Evolutionary conservation across 306 rosid genomes (phyloP).

Genomic region (Prunus fruticosa): DNA sequence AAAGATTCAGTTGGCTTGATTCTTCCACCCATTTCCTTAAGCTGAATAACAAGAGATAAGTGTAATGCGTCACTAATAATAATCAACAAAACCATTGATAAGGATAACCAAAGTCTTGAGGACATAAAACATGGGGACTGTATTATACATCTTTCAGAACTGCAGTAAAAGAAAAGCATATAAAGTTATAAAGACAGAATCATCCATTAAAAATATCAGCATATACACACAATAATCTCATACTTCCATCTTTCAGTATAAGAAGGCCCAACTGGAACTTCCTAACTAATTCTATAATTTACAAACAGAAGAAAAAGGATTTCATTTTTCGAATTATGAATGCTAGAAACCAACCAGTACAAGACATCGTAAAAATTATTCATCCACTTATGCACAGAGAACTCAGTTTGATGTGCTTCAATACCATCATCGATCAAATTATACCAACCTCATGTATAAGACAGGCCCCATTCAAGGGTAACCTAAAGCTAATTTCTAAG

Average conservation of each 20-base stretch:
- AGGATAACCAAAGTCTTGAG: neutral
- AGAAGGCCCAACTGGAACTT: neutral
- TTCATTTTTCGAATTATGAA: neutral
- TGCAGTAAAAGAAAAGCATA: neutral
- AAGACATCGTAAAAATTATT: neutral
- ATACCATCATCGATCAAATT: neutral
- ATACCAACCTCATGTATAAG: neutral
- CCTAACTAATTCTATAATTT: neutral
- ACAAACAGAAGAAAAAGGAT: neutral
- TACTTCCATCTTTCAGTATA: neutral
- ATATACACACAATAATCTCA: neutral
- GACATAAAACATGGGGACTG: neutral
- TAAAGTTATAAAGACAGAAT: neutral
- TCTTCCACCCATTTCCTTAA: constrained; percentile 94
- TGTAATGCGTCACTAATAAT: neutral
- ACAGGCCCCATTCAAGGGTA: neutral
- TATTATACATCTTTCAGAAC: neutral
- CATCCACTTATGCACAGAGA: neutral
- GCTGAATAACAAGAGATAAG: constrained; percentile 37
- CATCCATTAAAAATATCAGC: neutral
- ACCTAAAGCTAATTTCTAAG: neutral
- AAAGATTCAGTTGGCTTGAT: constrained; percentile 59
- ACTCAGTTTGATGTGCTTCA: neutral
- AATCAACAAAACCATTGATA: neutral
- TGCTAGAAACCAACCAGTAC: neutral